Evolutionary conservation across 768 basidiomycete species (phyloP), one percentile per base, ranked within the genome.

Genomic region (Tephrocybe rancida): DNA sequence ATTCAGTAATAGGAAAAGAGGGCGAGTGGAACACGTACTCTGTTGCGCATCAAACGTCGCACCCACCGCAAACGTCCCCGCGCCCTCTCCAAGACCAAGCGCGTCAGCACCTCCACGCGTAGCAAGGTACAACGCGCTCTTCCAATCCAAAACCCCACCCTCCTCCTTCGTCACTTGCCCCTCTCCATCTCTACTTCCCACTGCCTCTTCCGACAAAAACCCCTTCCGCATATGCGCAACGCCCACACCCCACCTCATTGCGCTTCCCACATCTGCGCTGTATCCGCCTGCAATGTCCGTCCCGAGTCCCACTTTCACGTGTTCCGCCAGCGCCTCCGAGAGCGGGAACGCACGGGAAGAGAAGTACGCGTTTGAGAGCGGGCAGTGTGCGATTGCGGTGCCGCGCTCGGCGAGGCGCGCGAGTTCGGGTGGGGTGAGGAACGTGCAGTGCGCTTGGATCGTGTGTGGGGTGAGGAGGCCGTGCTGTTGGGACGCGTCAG

Each of bases 211-310:
- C 8, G 35, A 18, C 10, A 9, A 18, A 2, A 58, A 52, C 16
- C 85, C 84, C 62, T 93, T 83, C 10, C 88, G 75, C 72, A 89
- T 81, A 50, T 88, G 75, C 2, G 92, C 85, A 0, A 86, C 79
- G 4, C 77, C 72, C 0, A 95, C 92, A 0, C 90, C 85, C 45
- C 85, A 83, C 44, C 94, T 77, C 94, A 95, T 95, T 19, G 82
- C 75, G 42, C 70, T 77, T 82, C 92, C 88, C 14, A 95, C 82
- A 61, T 90, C 87, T 30, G 86, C 64, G 43, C 81, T 83, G 67
- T 95, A 95, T 4, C 94, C 94, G 1, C 93, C 94, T 2, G 91
- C 91, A 39, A 95, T 74, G 59, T 96, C 94, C 19, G 86, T 85
- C 2, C 94, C 94, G 1, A 96, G 79, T 0, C 93, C 94, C 10